Evolutionary conservation across 768 basidiomycete species (phyloP), one percentile per base, ranked within the genome.

Genomic region (Termitomyces sp.): DNA sequence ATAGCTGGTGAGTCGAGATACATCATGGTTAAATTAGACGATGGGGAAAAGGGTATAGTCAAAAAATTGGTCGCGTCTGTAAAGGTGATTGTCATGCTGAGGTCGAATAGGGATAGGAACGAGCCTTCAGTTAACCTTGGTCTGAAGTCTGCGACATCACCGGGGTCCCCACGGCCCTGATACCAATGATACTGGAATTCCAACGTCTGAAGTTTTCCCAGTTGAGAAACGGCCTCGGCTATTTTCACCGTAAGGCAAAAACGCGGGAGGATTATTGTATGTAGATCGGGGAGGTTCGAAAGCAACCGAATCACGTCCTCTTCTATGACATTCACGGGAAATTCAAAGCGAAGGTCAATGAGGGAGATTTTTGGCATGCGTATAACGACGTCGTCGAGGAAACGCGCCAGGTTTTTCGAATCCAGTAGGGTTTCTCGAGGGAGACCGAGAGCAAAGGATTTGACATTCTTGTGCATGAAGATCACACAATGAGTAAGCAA

Each of bases 381-480:
- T 4, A 76, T 68, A 4, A 72, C 70, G 12, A 86, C 61, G 59
- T 76, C 69, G 57, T 73, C 67, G 32, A 77, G 69, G 36, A 70
- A 70, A 6, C 70, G 59, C 7, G 39, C 61, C 2, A 65, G 61
- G 24, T 30, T 3, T 3, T 34, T 64, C 61, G 43, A 39, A 26
- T 30, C 45, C 22, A 7, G 3, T 22, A 33, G 20, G 13, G 5
- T 20, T 24, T 50, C 46, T 9, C 5, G n/a, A 57, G 69, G 67
- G 13, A 77, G 65, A 57, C 51, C 61, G 10, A 77, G 52, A 27
- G 61, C 59, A 50, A 79, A 73, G 10, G 53, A 63, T 59, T 73
- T 82, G 57, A 88, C 71, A 47, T 75, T 76, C 34, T 71, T 68
- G 64, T 85, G 82, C 78, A 88, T 84, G 69, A 88, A 87, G 53